Conservation (phyloP, 768 basidiomycete genomes). For the Amanita rimosa region DNA sequence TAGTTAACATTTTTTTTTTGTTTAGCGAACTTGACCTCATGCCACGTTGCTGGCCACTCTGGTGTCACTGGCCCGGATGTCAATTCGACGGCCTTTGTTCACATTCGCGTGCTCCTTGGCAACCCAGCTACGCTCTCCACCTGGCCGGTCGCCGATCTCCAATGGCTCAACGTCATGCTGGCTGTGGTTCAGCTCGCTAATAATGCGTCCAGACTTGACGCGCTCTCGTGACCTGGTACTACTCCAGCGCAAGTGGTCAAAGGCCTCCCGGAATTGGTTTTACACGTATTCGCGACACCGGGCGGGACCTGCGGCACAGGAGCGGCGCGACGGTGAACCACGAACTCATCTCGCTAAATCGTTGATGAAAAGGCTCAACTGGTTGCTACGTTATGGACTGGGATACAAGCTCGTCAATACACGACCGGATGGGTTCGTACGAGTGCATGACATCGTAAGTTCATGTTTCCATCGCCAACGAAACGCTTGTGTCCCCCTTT, state of each 20-base stretch:
- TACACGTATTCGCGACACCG: not conserved
- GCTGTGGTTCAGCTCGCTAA: not conserved
- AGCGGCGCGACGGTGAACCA: not conserved
- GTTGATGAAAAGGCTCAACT: constrained; percentile 15
- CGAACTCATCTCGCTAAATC: not conserved
- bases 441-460: constrained; percentile 62
- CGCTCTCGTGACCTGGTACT: not conserved
- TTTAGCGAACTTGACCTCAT: not conserved
- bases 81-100: not conserved
- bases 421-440: constrained; percentile 68
- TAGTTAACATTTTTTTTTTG: not conserved
- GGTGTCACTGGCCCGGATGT: not conserved
- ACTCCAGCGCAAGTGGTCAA: not conserved
- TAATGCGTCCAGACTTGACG: not conserved
- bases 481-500: too few species aligned
- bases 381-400: constrained; percentile 69
- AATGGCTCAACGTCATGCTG: not conserved
- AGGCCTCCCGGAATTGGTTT: not conserved
- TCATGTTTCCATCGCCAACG: not conserved
- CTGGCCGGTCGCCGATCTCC: not conserved
- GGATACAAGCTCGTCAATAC: constrained; percentile 45
- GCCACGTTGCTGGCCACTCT: not conserved
- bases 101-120: not conserved
- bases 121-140: not conserved
- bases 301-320: too few species aligned